Conservation (phyloP, 495 filamentous ascomycete species). For the Talaromyces adpressus region DNA sequence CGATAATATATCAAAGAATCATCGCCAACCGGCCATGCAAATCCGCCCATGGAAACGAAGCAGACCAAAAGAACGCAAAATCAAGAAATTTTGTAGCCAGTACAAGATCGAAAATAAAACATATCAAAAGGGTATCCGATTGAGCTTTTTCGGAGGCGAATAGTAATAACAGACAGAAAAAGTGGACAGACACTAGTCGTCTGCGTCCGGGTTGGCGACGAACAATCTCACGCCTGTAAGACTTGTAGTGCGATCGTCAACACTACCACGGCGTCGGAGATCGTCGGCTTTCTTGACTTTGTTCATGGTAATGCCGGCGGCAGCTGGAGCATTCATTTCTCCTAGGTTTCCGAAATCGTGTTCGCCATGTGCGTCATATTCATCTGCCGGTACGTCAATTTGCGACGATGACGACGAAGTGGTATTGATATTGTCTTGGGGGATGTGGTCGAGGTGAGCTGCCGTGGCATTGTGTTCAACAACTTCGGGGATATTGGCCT, state of each 20-base stretch:
- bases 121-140: constrained; percentile 6
- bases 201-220: constrained; percentile 88
- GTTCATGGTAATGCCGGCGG: constrained; percentile 42
- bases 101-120: neutral
- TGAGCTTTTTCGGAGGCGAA: constrained; percentile 1
- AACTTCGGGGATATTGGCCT: constrained; percentile 40
- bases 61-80: neutral
- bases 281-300: constrained; percentile 70
- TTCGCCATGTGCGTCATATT: constrained; percentile 42
- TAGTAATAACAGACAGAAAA: neutral
- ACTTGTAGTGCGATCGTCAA: constrained; percentile 80
- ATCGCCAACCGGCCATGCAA: neutral
- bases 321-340: constrained; percentile 41
- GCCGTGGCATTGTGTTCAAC: constrained; percentile 47
- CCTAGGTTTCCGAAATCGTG: constrained; percentile 49
- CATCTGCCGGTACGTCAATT: neutral
- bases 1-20: neutral
- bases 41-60: neutral
- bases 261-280: constrained; percentile 76
- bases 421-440: constrained; percentile 14
- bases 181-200: constrained; percentile 40
- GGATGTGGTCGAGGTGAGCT: constrained; percentile 16
- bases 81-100: neutral
- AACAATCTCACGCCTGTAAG: constrained; percentile 79
- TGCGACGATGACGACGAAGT: constrained; percentile 8